phyloP scores from a whole-genome alignment of 257 asterid genomes.

The Lycium ferocissimum region DNA sequence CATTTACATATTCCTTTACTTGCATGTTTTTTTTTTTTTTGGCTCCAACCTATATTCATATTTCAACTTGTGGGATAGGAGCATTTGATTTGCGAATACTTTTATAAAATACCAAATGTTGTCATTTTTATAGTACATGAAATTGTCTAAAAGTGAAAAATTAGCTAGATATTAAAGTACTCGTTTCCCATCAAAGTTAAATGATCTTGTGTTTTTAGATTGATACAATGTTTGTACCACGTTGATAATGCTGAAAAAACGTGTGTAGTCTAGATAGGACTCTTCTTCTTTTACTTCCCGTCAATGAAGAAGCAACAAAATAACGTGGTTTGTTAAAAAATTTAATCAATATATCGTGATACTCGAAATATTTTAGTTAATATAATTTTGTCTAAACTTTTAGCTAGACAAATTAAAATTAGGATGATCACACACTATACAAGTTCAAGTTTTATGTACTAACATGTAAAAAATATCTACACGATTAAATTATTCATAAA shows the following conservation, averaged over 20 bases:
- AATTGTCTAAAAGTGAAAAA: background rate
- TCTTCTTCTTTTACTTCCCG: background rate
- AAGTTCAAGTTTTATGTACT: too few species aligned
- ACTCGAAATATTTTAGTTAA: background rate
- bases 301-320: background rate
- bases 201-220: too few species aligned
- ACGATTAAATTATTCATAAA: too few species aligned
- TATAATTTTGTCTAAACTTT: background rate
- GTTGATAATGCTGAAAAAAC: too few species aligned
- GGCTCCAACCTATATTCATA: background rate
- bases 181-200: background rate
- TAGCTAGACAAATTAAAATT: too few species aligned
- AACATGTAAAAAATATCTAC: too few species aligned
- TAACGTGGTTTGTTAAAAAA: background rate
- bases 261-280: too few species aligned
- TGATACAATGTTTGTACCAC: too few species aligned
- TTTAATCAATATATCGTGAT: background rate
- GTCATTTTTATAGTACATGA: background rate
- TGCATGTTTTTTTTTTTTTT: background rate
- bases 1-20: background rate
- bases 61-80: background rate
- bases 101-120: background rate
- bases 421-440: background rate
- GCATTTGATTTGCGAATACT: background rate
- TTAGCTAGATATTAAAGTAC: background rate